Evolutionary conservation across 176 grass and related monocot genomes (phyloP).

Genomic region (Oryza longistaminata): DNA sequence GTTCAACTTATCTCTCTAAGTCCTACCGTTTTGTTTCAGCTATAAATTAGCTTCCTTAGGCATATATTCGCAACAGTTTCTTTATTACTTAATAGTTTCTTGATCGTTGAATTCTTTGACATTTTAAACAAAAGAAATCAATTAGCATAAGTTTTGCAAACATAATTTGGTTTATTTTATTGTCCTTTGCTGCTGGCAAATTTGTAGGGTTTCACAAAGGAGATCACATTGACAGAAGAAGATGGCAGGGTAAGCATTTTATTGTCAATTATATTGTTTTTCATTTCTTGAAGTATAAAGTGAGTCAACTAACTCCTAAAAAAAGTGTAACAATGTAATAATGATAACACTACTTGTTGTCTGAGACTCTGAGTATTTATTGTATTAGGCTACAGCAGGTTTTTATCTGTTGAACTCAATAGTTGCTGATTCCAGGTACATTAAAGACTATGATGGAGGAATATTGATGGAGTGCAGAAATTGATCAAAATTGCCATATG

Average conservation of each 20-base stretch:
- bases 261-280: constrained; percentile 29
- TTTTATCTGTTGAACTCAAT: constrained; percentile 20
- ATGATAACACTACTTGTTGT: background rate
- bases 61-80: background rate
- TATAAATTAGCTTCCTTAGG: background rate
- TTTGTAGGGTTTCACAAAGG: constrained; percentile 95
- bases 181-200: background rate
- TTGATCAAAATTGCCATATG: constrained; percentile 88
- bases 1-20: background rate
- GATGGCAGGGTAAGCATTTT: constrained; percentile 88
- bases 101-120: background rate
- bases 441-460: constrained; percentile 99
- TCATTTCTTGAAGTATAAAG: constrained; percentile 15
- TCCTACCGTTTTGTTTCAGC: background rate
- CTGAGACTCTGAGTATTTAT: background rate
- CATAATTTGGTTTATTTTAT: background rate
- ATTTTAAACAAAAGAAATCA: background rate
- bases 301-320: background rate
- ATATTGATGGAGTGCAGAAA: constrained; percentile 99
- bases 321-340: background rate
- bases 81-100: background rate
- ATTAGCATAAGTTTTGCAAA: background rate
- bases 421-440: constrained; percentile 67
- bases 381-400: background rate
- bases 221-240: constrained; percentile 91